Evolutionary conservation across 2,329 filamentous ascomycete genomes (phyloP), one percentile per base, ranked within the genome.

Genomic region (Xylariaceae sp.): DNA sequence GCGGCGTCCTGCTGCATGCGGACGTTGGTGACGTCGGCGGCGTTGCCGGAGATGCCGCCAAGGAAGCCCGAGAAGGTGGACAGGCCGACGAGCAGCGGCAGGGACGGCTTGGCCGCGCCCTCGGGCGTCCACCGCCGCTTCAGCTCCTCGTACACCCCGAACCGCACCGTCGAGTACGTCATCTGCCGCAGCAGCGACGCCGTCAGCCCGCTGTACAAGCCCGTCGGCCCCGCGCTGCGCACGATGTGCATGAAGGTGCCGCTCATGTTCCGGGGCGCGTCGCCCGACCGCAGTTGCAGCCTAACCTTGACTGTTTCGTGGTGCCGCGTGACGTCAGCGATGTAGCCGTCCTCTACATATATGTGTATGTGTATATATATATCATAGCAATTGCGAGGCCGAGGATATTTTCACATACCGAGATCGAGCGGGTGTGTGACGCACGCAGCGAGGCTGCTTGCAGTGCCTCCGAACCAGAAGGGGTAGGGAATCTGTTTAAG

Each of bases 381-480:
- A 10, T 16, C 40, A 23, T 44, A 43, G 23, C 44, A 32, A n/a
- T n/a, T n/a, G 10, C 42, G 42, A 40, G 6, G 4, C 23, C 9
- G 23, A 23, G 20, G 19, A 43, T 29, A 54, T 10, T 44, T 53
- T 44, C 58, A 79, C 88, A 74, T 82, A 96, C 91, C 85, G 62
- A 97, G 81, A 83, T 97, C 93, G 70, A 98, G 80, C 48, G 93
- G 93, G 81, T 98, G 93, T 26, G 93, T 98, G 47, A 96, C 90
- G 65, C 87, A 88, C 44, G 93, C 93, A 40, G 93, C 93, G 80
- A 95, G 88, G 72, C 91, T 96, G 70, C 90, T 95, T 48, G 93
- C 92, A 72, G 91, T 96, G 53, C 95, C 95, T 62, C 95, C 95
- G 74, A 99, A 98, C 95, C 93, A 98, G 75, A 93, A 93, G 9